Evolutionary conservation across 2,329 filamentous ascomycete genomes (phyloP), one percentile per base, ranked within the genome.

Genomic region (Paraphoma sp.): DNA sequence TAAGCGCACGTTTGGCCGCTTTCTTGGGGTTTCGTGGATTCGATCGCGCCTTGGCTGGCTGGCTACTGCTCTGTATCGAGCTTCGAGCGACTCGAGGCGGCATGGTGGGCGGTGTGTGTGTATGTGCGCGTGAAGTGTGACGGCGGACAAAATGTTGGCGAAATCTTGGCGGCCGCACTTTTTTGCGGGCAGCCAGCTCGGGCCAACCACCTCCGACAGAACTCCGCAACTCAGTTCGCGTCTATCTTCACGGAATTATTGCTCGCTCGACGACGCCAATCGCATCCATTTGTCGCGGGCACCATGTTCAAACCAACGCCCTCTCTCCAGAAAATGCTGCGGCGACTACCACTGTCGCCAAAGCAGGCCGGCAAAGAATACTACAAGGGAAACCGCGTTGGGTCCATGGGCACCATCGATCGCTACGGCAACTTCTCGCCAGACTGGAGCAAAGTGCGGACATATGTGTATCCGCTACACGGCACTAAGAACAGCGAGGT

Each of bases 331-430:
- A 82, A 87, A 75, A 85, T 86, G 55, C 85, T 92, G 71, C 86
- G 88, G 78, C 92, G 94, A 73, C 82, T 93, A 56, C 84, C 85
- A 51, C 86, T 99, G 72, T 97, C 92, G 11, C 96, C 94, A 66
- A 99, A 99, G 81, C 89, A 95, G 79, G 89, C 94, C 75, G 91
- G 90, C 76, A 92, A 92, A 74, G 94, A 93, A 67, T 99, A 89
- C 86, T 99, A 99, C 87, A 98, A 98, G 84, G 95, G 95, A 75
- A 97, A 90, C 70, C 85, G 93, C 45, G 89, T 92, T 0, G 95
- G 95, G 1, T 87, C 90, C 42, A 93, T 96, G 87, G 95, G 95
- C 76, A 80, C 83, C 12, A 92, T 96, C 80, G 93, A 91, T 52
- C 90, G 91, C 76, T 86, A 87, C 74, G 95, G 94, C 77, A 89